Conservation (phyloP, 2,329 filamentous ascomycete species). For the Gnomoniopsis sp. region DNA sequence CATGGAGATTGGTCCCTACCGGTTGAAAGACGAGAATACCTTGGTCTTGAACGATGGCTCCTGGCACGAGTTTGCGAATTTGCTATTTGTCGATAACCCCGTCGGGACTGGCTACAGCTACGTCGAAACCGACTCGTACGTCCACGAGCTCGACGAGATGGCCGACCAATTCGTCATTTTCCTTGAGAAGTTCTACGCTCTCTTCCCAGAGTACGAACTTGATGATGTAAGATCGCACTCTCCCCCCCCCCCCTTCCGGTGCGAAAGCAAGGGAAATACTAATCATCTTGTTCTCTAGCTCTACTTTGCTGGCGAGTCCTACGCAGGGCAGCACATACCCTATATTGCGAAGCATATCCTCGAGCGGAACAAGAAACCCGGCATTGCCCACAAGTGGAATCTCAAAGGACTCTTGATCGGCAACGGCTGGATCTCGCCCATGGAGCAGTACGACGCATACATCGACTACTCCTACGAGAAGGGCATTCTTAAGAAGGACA, state of each 20-base stretch:
- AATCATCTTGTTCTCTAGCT: constrained; percentile 52
- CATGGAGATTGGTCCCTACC: constrained; percentile 95
- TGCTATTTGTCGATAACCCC: constrained; percentile 95
- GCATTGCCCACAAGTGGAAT: constrained; percentile 61
- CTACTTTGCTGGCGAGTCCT: constrained; percentile 94
- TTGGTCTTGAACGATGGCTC: constrained; percentile 86
- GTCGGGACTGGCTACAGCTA: constrained; percentile 97
- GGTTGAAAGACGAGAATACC: constrained; percentile 69
- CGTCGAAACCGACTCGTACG: constrained; percentile 81
- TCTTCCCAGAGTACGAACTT: constrained; percentile 88
- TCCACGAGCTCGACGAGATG: constrained; percentile 86
- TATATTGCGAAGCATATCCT: constrained; percentile 93
- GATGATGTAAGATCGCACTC: constrained; percentile 71
- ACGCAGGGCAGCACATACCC: constrained; percentile 93
- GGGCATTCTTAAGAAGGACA: constrained; percentile 67
- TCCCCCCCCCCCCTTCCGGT: too few relatives aligned
- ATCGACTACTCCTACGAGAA: constrained; percentile 76
- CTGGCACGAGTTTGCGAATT: constrained; percentile 97
- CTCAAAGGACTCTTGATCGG: constrained; percentile 86
- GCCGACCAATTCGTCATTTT: constrained; percentile 83
- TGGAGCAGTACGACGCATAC: constrained; percentile 87
- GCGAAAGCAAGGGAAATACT: too few relatives aligned
- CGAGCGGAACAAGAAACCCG: constrained; percentile 71
- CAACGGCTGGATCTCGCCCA: constrained; percentile 94
- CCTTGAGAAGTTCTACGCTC: constrained; percentile 81